Conservation (phyloP, 768 basidiomycete species). For the Boletus rubescentipes region DNA sequence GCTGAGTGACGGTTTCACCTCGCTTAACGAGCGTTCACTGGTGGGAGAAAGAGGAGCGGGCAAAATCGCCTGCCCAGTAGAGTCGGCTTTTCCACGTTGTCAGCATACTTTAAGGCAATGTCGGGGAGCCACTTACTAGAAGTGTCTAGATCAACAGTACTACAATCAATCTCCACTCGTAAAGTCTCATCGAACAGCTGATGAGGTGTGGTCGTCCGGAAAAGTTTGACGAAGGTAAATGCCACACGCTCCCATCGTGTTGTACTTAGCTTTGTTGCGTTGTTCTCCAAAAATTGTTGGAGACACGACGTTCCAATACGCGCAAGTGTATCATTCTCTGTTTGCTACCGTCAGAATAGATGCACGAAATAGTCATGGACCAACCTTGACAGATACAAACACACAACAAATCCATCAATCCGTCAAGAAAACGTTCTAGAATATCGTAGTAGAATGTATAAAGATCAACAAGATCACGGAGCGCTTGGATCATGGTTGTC, state of each 20-base stretch:
- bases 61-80: slow-evolving; percentile 66
- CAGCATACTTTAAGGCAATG: slow-evolving; percentile 5
- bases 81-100: slow-evolving; percentile 37
- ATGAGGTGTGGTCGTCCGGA: slow-evolving; percentile 95
- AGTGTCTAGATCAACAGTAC: slow-evolving; percentile 53
- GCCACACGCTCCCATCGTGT: slow-evolving; percentile 90
- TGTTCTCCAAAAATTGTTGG: slow-evolving; percentile 92
- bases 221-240: slow-evolving; percentile 92
- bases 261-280: slow-evolving; percentile 81
- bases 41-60: slow-evolving; percentile 86
- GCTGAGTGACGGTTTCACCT: slow-evolving; percentile 52
- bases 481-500: slow-evolving; percentile 97
- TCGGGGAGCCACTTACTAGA: slow-evolving; percentile 25
- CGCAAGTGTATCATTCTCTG: slow-evolving; percentile 97
- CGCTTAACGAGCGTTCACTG: slow-evolving; percentile 50
- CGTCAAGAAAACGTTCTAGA: slow-evolving; percentile 86
- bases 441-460: slow-evolving; percentile 95
- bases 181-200: slow-evolving; percentile 93
- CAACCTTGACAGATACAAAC: slow-evolving; percentile 98
- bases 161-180: slow-evolving; percentile 77
- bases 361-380: background rate
- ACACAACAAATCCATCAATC: slow-evolving; percentile 88
- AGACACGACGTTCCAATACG: slow-evolving; percentile 97
- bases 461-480: slow-evolving; percentile 91
- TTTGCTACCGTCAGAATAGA: slow-evolving; percentile 5